phyloP scores from a whole-genome alignment of 2,329 filamentous ascomycete genomes.

The Fusarium udum region DNA sequence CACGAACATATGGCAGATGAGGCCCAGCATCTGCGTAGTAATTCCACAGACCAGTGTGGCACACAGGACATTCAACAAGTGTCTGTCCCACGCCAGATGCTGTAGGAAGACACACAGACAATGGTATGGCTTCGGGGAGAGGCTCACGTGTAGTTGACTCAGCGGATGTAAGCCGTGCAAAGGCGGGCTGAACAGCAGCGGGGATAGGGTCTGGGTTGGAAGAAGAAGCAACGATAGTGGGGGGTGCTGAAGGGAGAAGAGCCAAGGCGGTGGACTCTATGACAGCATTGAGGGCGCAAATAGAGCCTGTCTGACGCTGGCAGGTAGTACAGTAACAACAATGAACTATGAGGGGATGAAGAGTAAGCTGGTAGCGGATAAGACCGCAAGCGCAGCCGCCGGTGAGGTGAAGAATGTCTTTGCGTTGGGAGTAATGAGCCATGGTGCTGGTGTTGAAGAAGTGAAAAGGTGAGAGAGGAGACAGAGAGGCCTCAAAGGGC shows the following conservation, averaged over 20 bases:
- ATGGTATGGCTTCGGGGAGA: constrained; percentile 7
- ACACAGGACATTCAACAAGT: constrained; percentile 55
- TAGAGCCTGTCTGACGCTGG: constrained; percentile 56
- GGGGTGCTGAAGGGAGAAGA: constrained; percentile 43
- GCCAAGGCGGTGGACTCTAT: constrained; percentile 52
- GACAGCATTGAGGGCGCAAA: constrained; percentile 53
- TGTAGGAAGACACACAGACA: constrained; percentile 49
- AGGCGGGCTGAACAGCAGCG: constrained; percentile 27
- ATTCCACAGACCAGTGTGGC: constrained; percentile 53
- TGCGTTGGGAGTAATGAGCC: constrained; percentile 41
- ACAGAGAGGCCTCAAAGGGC: background rate
- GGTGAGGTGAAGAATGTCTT: constrained; percentile 44
- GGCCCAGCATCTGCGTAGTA: constrained; percentile 50
- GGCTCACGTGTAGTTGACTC: constrained; percentile 9
- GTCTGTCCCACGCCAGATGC: constrained; percentile 53
- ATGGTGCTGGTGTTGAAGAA: constrained; percentile 9
- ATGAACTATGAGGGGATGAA: constrained; percentile 59
- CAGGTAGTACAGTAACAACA: constrained; percentile 60
- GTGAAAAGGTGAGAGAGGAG: background rate
- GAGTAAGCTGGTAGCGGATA: constrained; percentile 71
- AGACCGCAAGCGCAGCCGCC: constrained; percentile 74
- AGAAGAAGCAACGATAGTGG: constrained; percentile 32
- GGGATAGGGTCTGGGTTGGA: constrained; percentile 13
- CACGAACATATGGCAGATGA: constrained; percentile 51
- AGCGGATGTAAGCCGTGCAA: constrained; percentile 33